phyloP scores from a whole-genome alignment of 2,329 filamentous ascomycete species.

The Bipolaris cookei region DNA sequence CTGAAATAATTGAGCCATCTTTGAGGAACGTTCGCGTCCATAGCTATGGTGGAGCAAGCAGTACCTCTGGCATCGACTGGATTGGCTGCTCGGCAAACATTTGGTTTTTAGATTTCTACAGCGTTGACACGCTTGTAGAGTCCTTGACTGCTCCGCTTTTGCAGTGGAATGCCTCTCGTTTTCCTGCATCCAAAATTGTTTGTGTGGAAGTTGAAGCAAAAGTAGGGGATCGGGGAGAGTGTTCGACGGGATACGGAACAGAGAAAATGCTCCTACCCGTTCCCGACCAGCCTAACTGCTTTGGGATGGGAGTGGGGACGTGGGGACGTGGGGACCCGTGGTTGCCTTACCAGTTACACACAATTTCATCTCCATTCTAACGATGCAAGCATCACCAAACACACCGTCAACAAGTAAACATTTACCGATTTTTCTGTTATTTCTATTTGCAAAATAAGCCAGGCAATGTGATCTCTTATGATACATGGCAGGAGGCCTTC shows the following conservation, averaged over 20 bases:
- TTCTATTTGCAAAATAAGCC: too few species aligned
- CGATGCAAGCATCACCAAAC: not conserved
- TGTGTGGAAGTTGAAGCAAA: not conserved
- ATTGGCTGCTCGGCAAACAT: slow-evolving; percentile 39
- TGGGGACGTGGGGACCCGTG: not conserved
- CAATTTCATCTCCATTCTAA: not conserved
- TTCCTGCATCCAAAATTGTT: slow-evolving; percentile 33
- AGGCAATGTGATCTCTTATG: not conserved
- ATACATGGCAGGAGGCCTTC: not conserved
- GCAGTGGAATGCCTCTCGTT: slow-evolving; percentile 24
- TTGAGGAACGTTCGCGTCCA: not conserved
- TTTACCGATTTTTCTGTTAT: not conserved
- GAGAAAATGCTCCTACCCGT: slow-evolving; percentile 9
- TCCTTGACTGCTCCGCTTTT: slow-evolving; percentile 25
- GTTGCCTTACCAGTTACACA: not conserved
- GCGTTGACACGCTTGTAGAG: slow-evolving; percentile 42
- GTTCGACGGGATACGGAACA: slow-evolving; percentile 13
- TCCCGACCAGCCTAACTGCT: slow-evolving; percentile 5
- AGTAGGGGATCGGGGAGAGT: not conserved
- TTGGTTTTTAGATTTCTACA: slow-evolving; percentile 45
- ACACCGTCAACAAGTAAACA: not conserved
- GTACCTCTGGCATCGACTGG: slow-evolving; percentile 42
- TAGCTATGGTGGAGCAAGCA: not conserved
- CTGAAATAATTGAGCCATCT: not conserved
- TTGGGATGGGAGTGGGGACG: not conserved